Evolutionary conservation across 2,329 filamentous ascomycete species (phyloP).

Genomic region (Ascocoryne sarcoides): DNA sequence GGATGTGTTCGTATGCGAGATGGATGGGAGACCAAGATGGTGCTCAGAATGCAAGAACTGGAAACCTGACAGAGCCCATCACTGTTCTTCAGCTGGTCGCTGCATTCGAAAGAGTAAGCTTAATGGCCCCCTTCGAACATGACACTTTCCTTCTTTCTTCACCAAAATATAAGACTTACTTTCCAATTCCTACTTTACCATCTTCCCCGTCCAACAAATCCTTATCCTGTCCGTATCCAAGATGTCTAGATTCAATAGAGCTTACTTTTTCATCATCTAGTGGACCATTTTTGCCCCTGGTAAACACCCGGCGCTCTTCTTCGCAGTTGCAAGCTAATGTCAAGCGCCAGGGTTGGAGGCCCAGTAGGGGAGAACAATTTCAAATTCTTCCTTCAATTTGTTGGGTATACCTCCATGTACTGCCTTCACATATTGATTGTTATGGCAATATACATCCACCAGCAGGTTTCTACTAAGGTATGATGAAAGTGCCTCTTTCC

Average conservation of each 20-base stretch:
- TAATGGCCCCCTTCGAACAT: neutral
- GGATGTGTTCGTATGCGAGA: constrained; percentile 76
- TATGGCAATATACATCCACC: constrained; percentile 50
- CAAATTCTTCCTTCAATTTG: constrained; percentile 90
- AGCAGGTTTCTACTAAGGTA: constrained; percentile 33
- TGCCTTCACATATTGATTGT: constrained; percentile 56
- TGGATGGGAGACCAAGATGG: constrained; percentile 77
- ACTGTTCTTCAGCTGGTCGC: constrained; percentile 79
- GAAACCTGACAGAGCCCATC: constrained; percentile 82
- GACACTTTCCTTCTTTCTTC: neutral
- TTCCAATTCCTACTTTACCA: neutral
- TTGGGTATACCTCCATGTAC: constrained; percentile 61
- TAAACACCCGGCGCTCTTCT: too few species aligned
- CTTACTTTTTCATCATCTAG: neutral
- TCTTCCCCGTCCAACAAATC: too few species aligned
- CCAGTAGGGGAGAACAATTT: constrained; percentile 80
- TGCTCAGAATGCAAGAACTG: constrained; percentile 77
- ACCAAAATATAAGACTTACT: neutral
- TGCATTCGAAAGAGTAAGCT: constrained; percentile 62
- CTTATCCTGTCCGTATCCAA: too few species aligned
- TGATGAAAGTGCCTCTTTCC: too few species aligned
- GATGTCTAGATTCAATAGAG: too few species aligned
- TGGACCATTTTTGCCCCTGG: constrained; percentile 95
- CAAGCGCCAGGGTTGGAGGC: constrained; percentile 77
- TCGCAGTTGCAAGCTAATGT: too few species aligned